These are phyloP conservation scores for Cystobasidium onofrii DNA, from an alignment of 768 basidiomycete species.

Conservation along the genomic window DNA sequence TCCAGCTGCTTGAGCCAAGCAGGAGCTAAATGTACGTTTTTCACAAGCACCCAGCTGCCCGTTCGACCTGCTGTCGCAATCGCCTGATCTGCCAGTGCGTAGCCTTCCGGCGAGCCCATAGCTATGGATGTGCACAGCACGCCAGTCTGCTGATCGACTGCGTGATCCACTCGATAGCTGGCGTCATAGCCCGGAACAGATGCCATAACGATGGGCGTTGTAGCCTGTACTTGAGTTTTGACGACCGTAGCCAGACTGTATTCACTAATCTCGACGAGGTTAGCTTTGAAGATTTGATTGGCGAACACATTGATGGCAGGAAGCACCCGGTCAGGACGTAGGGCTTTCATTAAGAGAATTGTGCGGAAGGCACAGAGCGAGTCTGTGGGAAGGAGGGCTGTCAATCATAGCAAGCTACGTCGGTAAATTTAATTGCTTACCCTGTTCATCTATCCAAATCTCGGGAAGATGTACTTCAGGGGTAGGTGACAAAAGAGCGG, in stretches of 20 bases:
- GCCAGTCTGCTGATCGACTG: conserved; percentile 56
- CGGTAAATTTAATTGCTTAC: too few relatives aligned
- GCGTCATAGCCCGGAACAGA: conserved; percentile 97
- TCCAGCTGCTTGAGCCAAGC: conserved; percentile 93
- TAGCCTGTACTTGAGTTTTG: conserved; percentile 64
- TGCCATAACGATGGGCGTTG: conserved; percentile 76
- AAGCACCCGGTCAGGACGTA: conserved; percentile 83
- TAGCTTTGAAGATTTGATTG: conserved; percentile 64
- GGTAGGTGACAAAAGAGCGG: conserved; percentile 52
- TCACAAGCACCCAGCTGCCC: conserved; percentile 91
- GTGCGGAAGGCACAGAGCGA: conserved; percentile 33
- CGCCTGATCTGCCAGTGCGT: conserved; percentile 87
- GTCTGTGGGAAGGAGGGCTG: too few relatives aligned
- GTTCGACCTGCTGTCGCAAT: conserved; percentile 84
- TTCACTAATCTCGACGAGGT: conserved; percentile 63
- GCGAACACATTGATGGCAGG: conserved; percentile 74
- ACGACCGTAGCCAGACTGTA: conserved; percentile 75
- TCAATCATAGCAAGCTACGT: too few relatives aligned
- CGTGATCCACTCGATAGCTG: conserved; percentile 86
- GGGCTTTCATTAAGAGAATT: conserved; percentile 72
- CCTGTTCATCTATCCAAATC: conserved; percentile 46
- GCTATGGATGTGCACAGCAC: conserved; percentile 79
- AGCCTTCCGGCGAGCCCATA: conserved; percentile 99
- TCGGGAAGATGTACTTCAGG: conserved; percentile 57
- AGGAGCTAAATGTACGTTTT: conserved; percentile 84